Evolutionary conservation across 2,329 filamentous ascomycete genomes (phyloP), one percentile per base, ranked within the genome.

Genomic region (Paecilomyces niveus): DNA sequence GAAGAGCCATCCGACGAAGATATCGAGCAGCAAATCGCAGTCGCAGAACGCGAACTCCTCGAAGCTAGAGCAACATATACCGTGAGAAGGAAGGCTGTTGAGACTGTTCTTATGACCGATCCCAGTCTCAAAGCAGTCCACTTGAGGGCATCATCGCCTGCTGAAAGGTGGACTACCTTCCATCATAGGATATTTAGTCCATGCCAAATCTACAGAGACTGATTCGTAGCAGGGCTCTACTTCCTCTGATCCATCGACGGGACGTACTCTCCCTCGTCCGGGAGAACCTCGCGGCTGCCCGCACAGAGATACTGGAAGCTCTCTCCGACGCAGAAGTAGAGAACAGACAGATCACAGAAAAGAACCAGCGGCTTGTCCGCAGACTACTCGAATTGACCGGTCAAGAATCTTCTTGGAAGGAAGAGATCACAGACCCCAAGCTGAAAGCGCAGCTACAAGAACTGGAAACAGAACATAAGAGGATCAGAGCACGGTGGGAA

Each of bases 51-150:
- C 57, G 85, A 86, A 55, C 81, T 90, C 22, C 79, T 93, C 31
- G 83, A 90, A 64, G 85, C 89, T 26, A 85, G 86, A 68, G 86
- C 89, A 57, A 81, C 81, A 59, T 89, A 90, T 72, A 81, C 85
- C 49, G 79, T 93, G 58, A 85, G 85, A 62, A 87, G 87, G 70
- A 85, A 85, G 61, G 85, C 89, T 22, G 79, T 87, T 22, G 85
- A 89, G 61, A 85, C 82, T 53, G 85, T 90, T 56, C 74, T 94
- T 63, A 84, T 85, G 64, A 86, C 86, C 58, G 88, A 90, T 66
- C 90, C 91, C 7, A 85, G 89, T 49, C 77, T 95, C 58, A 90
- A 89, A 67, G 88, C 90, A 6, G 85, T 93, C 45, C 89, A 95
- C 70, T 78, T 83, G 60, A 85, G 85, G 51, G 83, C 82, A 11